Base-by-base conservation (phyloP, 768 basidiomycete species). In the Russula dissimulans region DNA sequence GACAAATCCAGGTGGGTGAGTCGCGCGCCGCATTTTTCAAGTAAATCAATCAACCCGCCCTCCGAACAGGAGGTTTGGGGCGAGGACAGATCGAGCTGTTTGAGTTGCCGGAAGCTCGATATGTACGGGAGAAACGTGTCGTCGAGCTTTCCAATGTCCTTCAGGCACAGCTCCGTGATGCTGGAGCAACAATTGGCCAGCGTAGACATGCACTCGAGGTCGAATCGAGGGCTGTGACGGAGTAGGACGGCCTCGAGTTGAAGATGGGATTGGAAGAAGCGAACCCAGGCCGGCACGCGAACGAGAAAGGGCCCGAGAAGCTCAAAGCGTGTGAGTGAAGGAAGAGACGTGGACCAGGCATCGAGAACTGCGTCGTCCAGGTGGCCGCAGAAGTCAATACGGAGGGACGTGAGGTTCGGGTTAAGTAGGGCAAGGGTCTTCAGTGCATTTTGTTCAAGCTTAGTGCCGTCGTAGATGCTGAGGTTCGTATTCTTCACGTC, bases 291-390 rank as follows among this genome's bases (percentile, higher is more conserved):
- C 0, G 79, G 74, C 8, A 79, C 73, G 22, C 85, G 84, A 39
- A 97, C 87, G 26, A 93, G 83, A 73, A 91, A 94, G 2, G 93
- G 93, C 0, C 89, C 95, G 12, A 91, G 82, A 15, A 99, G 86
- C 70, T 87, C 85, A 14, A 99, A 67, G 38, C 82, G 81, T 5
- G 74, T 79, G 43, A 99, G 81, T 14, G 81, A 70, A 2, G 82
- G 85, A 34, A 99, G 78, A 0, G 79, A 78, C 5, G 72, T 76
- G 44, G 77, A 77, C 79, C 91, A 89, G 29, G 80, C 71, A 15
- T 72, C 67, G 49, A 91, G 72, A 43, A 84, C 81, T 0, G 74
- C 62, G 64, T 86, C 81, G 55, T 87, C 80, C 60, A 98, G 79
- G 38, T 86, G 83, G 4, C 95, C 95, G 64, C 95, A 97, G 65